These are phyloP conservation scores for Rusavskia elegans DNA, from an alignment of 495 filamentous ascomycete species.

Conservation along the genomic window DNA sequence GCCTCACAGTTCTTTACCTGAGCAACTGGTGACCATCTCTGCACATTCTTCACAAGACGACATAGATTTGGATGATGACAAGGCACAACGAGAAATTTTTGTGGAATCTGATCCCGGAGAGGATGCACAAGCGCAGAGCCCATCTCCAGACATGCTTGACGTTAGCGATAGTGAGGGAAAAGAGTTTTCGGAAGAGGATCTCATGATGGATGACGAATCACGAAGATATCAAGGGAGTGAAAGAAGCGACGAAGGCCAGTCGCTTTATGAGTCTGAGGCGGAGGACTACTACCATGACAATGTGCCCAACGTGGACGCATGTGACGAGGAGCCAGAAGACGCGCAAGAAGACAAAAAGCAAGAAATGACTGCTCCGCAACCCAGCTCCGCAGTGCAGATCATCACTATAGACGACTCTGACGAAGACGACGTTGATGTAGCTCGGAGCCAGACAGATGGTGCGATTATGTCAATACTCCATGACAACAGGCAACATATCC, in stretches of 20 bases:
- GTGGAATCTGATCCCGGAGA: too few relatives aligned
- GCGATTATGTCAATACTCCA: background rate
- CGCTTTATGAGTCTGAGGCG: background rate
- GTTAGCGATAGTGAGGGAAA: background rate
- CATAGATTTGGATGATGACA: too few relatives aligned
- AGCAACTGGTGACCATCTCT: too few relatives aligned
- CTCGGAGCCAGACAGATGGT: background rate
- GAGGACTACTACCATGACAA: background rate
- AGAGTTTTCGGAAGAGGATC: background rate
- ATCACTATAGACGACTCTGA: background rate
- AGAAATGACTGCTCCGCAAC: background rate
- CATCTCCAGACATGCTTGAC: too few relatives aligned
- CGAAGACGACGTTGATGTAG: background rate
- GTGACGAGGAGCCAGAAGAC: background rate
- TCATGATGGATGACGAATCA: too few relatives aligned
- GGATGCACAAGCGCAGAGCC: too few relatives aligned
- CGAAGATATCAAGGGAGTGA: background rate
- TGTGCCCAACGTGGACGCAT: too few relatives aligned
- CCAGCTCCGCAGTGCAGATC: background rate
- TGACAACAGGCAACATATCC: background rate
- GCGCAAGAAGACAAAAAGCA: background rate
- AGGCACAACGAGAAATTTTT: too few relatives aligned
- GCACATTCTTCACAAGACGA: too few relatives aligned
- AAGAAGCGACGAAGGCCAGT: background rate
- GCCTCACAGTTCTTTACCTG: too few relatives aligned